These are phyloP conservation scores for Harringtonia aguacate DNA, from an alignment of 2,329 filamentous ascomycete species.

Conservation along the genomic window DNA sequence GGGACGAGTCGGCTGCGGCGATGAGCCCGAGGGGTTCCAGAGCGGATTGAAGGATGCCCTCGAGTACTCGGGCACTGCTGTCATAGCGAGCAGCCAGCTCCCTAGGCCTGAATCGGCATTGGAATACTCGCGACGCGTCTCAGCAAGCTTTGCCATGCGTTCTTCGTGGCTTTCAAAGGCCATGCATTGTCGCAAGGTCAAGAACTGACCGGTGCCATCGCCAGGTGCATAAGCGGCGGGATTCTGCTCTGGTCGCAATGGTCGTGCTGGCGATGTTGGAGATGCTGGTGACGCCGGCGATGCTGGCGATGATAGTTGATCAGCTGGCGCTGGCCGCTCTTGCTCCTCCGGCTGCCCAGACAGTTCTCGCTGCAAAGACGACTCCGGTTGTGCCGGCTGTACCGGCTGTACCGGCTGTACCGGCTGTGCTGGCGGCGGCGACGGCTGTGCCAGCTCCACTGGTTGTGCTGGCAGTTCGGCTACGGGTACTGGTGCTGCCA, in stretches of 20 bases:
- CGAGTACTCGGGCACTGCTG: conserved; percentile 35
- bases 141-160: conserved; percentile 63
- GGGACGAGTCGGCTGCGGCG: conserved; percentile 23
- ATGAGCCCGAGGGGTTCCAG: conserved; percentile 15
- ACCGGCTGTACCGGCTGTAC: not conserved
- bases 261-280: not conserved
- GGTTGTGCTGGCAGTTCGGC: not conserved
- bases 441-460: too few species aligned
- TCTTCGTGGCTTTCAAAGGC: conserved; percentile 54
- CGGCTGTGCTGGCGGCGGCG: too few species aligned
- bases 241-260: not conserved
- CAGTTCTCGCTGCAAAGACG: too few species aligned
- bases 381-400: not conserved
- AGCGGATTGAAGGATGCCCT: conserved; percentile 18
- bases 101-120: conserved; percentile 64
- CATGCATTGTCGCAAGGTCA: conserved; percentile 53
- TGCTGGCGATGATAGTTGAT: not conserved
- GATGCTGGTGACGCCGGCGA: not conserved
- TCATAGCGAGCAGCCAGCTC: conserved; percentile 40
- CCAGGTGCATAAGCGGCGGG: not conserved
- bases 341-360: not conserved
- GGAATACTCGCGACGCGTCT: conserved; percentile 61
- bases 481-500: not conserved
- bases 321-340: not conserved
- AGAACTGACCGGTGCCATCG: conserved; percentile 16